Base-by-base conservation (phyloP, 2,329 filamentous ascomycete genomes). In the Cercospora sp. region DNA sequence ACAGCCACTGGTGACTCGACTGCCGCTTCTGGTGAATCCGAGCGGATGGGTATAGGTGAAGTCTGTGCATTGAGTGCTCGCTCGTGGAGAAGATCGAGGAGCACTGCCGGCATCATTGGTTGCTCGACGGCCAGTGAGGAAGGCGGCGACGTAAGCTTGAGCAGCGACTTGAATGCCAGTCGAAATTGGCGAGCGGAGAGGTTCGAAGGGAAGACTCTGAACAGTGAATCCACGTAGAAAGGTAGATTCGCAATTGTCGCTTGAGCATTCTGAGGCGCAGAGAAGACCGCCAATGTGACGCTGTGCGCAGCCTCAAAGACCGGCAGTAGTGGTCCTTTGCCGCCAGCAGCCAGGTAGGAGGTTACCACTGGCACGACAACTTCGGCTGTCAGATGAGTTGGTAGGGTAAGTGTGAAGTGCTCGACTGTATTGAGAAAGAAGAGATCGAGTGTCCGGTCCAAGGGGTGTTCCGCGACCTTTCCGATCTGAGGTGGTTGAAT, bases 221-320 rank as follows among this genome's bases (percentile, higher is more conserved):
- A 91, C 0, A 97, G 85, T 13, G 90, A 89, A 73, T 94, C 90
- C 71, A 96, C 89, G 79, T 97, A 97, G 76, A 92, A 92, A 0
- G 93, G 92, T 1, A 94, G 85, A 64, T 95, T 87, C 70, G 87
- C 85, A 8, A 89, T 86, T 16, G 92, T 89, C 24, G 96, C 81
- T 16, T 87, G 81, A 18, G 90, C 88, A 73, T 93, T 94, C 70
- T 91, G 89, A 0, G 93, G 92, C 62, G 91, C 90, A 0, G 91
- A 91, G 57, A 97, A 87, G 3, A 92, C 89, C 1, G 94, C 89
- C 5, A 97, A 86, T 72, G 92, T 87, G 51, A 94, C 88, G 71
- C 90, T 91, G 80, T 97, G 94, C 0, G 93, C 92, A 0, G 94
- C 89, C 79, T 97, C 94, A 74, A 96, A 97, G n/a, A 96, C 88